phyloP scores from a whole-genome alignment of 345 rosid genomes.

The Punica granatum region DNA sequence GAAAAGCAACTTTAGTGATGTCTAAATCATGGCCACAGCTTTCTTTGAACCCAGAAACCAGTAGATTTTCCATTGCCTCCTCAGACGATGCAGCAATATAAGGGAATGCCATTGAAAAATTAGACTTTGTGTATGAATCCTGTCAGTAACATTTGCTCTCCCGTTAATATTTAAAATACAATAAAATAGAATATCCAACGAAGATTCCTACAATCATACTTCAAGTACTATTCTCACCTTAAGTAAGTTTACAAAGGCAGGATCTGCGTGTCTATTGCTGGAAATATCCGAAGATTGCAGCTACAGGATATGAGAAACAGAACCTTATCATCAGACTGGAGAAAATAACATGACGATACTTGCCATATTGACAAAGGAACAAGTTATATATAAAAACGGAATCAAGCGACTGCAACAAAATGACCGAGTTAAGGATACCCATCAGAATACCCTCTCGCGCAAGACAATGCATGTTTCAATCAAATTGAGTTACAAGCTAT shows the following conservation, averaged over 20 bases:
- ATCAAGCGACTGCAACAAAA: neutral
- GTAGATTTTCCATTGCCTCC: constrained; percentile 60
- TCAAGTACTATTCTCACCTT: constrained; percentile 31
- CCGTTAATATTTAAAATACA: neutral
- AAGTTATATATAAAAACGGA: neutral
- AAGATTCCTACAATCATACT: neutral
- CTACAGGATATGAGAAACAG: constrained; percentile 29
- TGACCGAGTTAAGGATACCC: neutral
- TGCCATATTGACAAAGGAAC: neutral
- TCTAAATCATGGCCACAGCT: constrained; percentile 49
- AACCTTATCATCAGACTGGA: constrained; percentile 8
- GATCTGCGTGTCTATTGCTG: constrained; percentile 37
- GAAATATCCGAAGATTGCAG: constrained; percentile 66
- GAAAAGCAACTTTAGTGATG: constrained; percentile 49
- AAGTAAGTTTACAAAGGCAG: constrained; percentile 57
- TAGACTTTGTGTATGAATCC: constrained; percentile 56
- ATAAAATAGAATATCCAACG: neutral
- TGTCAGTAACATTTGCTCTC: constrained; percentile 24
- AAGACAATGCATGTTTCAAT: neutral
- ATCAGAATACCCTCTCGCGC: no score
- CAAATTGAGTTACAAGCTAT: neutral
- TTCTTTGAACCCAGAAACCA: constrained; percentile 61
- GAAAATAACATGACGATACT: neutral
- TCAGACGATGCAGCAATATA: constrained; percentile 65
- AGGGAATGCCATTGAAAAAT: constrained; percentile 91